phyloP scores from a whole-genome alignment of 495 filamentous ascomycete species.

The Mycothermus thermophilus region DNA sequence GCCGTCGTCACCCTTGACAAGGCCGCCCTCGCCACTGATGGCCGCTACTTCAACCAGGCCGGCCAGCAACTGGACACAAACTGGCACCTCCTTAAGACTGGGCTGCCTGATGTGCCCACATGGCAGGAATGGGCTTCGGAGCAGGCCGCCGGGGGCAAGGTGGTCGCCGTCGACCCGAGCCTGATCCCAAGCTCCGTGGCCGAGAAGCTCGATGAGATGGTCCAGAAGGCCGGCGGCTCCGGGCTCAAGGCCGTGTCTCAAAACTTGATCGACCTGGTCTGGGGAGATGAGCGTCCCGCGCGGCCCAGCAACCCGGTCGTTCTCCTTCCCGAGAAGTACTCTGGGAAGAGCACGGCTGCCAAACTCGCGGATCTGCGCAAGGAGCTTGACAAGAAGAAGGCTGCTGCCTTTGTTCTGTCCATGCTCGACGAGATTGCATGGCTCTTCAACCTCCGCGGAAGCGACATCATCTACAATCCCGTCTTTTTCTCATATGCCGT shows the following conservation, averaged over 20 bases:
- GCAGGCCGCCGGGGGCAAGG: conserved; percentile 70
- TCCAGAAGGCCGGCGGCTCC: conserved; percentile 74
- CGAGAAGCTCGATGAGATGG: conserved; percentile 71
- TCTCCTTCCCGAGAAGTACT: conserved; percentile 54
- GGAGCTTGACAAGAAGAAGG: conserved; percentile 85
- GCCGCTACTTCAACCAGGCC: conserved; percentile 97
- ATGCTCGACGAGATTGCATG: conserved; percentile 98
- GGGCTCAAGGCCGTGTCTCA: conserved; percentile 56
- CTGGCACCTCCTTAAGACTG: conserved; percentile 87
- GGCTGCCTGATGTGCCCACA: conserved; percentile 82
- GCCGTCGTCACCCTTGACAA: conserved; percentile 78
- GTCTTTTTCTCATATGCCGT: conserved; percentile 97
- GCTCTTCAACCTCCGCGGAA: conserved; percentile 93
- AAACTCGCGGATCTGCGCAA: conserved; percentile 83
- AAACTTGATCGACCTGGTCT: conserved; percentile 81
- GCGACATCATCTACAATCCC: conserved; percentile 95
- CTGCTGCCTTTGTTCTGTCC: conserved; percentile 74
- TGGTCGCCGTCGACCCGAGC: conserved; percentile 82
- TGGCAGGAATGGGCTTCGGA: conserved; percentile 97
- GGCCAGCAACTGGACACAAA: conserved; percentile 81
- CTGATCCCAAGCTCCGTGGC: conserved; percentile 76
- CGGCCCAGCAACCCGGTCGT: conserved; percentile 64
- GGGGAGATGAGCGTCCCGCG: conserved; percentile 60
- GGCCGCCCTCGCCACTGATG: conserved; percentile 87
- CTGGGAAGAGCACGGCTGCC: conserved; percentile 68